A percentile compares a stretch with the other conserved stretches of the same genome.
These are phyloP conservation scores for Kwoniella dejecticola DNA, from an alignment of 768 basidiomycete genomes.

Conservation along the genomic window DNA sequence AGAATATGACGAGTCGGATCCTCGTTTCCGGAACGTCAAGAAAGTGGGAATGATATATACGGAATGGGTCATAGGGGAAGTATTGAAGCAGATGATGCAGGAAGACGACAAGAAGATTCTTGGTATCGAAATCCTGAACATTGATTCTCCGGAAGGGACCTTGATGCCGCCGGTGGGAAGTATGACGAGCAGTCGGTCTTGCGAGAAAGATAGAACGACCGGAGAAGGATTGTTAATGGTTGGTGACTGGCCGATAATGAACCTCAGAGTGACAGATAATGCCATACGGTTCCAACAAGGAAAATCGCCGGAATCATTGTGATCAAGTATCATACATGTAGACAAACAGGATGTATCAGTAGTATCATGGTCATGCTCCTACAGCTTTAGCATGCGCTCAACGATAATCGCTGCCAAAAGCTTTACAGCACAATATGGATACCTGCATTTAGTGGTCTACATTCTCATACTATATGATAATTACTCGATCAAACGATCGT, in stretches of 20 bases:
- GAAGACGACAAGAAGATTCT: conserved; percentile 8
- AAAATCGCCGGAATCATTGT: neutral
- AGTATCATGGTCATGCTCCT: neutral
- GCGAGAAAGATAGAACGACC: neutral
- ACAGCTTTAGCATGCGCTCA: neutral
- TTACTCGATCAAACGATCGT: too few species aligned
- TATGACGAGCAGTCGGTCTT: neutral
- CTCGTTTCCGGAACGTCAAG: conserved; percentile 11
- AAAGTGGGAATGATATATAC: conserved; percentile 44
- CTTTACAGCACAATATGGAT: neutral
- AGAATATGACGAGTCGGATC: conserved; percentile 24
- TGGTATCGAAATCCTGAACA: conserved; percentile 14
- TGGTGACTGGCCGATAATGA: conserved; percentile 37
- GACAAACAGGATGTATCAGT: neutral
- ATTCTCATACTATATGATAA: neutral
- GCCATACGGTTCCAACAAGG: neutral
- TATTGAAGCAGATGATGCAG: conserved; percentile 10
- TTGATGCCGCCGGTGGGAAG: neutral
- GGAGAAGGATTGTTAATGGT: conserved; percentile 23
- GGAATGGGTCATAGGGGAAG: conserved; percentile 33
- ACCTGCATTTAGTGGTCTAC: neutral
- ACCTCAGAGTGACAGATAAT: conserved; percentile 36
- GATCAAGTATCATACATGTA: neutral
- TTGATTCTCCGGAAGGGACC: conserved; percentile 17
- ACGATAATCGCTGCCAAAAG: neutral